Percentiles rank a stretch among this genome's conserved stretches.
Evolutionary conservation across 805 yeast species (phyloP).

Genomic region (Spathaspora sp.): DNA sequence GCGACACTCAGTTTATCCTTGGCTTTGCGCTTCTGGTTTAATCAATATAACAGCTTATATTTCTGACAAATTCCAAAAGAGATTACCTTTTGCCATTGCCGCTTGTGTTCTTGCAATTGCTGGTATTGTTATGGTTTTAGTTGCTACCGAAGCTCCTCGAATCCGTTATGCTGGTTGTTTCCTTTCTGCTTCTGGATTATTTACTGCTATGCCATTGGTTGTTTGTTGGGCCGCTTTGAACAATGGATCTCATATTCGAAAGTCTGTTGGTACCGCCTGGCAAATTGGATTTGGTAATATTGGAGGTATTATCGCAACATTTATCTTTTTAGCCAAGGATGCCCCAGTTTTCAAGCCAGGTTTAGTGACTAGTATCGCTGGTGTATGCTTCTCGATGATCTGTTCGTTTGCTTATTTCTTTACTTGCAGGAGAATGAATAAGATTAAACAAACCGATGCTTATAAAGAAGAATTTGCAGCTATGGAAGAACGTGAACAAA

Average conservation of each 20-base stretch:
- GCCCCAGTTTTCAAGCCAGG: constrained; percentile 62
- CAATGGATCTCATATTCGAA: constrained; percentile 59
- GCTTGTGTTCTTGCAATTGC: constrained; percentile 33
- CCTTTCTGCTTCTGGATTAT: constrained; percentile 54
- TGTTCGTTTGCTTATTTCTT: constrained; percentile 31
- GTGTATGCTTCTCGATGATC: constrained; percentile 40
- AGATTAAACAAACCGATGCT: constrained; percentile 19
- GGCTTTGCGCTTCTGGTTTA: constrained; percentile 71
- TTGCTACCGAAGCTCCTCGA: constrained; percentile 32
- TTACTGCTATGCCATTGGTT: constrained; percentile 64
- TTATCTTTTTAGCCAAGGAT: constrained; percentile 49
- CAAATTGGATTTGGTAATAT: constrained; percentile 72
- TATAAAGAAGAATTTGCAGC: constrained; percentile 25
- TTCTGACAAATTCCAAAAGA: constrained; percentile 52
- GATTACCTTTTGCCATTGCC: constrained; percentile 43
- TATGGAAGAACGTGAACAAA: constrained; percentile 24
- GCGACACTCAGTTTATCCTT: constrained; percentile 80
- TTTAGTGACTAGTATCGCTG: constrained; percentile 47
- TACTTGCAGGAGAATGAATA: constrained; percentile 19
- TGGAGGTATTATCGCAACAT: constrained; percentile 67
- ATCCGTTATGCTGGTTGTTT: constrained; percentile 62
- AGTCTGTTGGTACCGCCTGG: constrained; percentile 55
- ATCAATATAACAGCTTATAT: constrained; percentile 58
- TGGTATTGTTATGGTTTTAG: constrained; percentile 57
- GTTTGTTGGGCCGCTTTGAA: constrained; percentile 67